Evolutionary conservation across 2,329 filamentous ascomycete genomes (phyloP).

Genomic region (Penicillium sp.): DNA sequence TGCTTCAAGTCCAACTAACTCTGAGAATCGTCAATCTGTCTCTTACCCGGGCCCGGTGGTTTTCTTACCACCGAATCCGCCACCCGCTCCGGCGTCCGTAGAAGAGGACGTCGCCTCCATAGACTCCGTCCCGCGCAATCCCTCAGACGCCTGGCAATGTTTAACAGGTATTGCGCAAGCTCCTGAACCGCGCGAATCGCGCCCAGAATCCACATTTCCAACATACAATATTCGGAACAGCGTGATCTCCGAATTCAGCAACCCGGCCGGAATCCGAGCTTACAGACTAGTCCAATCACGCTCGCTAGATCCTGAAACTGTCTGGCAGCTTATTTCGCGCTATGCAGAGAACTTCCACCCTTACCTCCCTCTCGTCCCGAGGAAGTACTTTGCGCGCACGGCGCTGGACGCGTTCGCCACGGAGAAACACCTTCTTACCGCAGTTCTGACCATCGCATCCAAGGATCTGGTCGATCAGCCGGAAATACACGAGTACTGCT

Average conservation of each 20-base stretch:
- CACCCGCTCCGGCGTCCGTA: slow-evolving; percentile 27
- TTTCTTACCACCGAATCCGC: slow-evolving; percentile 36
- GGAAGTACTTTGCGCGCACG: slow-evolving; percentile 57
- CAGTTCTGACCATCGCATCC: slow-evolving; percentile 69
- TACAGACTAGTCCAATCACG: slow-evolving; percentile 48
- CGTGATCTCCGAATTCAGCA: slow-evolving; percentile 28
- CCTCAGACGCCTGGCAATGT: slow-evolving; percentile 52
- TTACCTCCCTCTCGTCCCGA: slow-evolving; percentile 68
- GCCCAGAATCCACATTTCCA: slow-evolving; percentile 25
- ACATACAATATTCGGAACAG: slow-evolving; percentile 30
- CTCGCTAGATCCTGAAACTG: slow-evolving; percentile 50
- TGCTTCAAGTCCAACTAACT: slow-evolving; percentile 27
- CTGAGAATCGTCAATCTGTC: slow-evolving; percentile 28
- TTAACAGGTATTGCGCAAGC: slow-evolving; percentile 46
- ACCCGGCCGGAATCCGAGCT: slow-evolving; percentile 36
- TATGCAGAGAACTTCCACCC: slow-evolving; percentile 69
- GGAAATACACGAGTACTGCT: slow-evolving; percentile 65
- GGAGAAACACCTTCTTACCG: slow-evolving; percentile 68
- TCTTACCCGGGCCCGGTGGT: slow-evolving; percentile 37
- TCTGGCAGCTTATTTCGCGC: slow-evolving; percentile 56
- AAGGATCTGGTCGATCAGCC: slow-evolving; percentile 68
- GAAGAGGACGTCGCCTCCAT: slow-evolving; percentile 46
- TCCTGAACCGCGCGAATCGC: slow-evolving; percentile 21
- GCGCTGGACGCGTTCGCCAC: slow-evolving; percentile 59
- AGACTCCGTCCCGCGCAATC: slow-evolving; percentile 47